Percentiles rank a stretch among this genome's conserved stretches.
Conservation (phyloP, 2,329 filamentous ascomycete genomes). For the Phaeosphaeriaceae sp. region DNA sequence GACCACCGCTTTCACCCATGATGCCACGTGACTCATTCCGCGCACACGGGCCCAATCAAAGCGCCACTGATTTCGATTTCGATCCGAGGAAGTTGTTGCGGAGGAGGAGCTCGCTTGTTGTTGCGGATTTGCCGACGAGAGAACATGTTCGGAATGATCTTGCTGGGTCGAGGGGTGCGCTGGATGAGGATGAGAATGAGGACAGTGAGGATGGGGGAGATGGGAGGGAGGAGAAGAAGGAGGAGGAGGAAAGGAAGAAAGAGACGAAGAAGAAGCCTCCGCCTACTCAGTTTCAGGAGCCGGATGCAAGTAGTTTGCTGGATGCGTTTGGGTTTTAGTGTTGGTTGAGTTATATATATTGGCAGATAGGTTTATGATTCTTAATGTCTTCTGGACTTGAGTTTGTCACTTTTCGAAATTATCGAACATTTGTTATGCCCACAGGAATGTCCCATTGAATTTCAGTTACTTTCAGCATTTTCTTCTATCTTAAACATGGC, state of each 20-base stretch:
- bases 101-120: slow-evolving; percentile 77
- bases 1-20: slow-evolving; percentile 32
- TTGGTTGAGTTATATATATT: too few species aligned
- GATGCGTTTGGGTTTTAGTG: slow-evolving; percentile 89
- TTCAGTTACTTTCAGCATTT: too few species aligned
- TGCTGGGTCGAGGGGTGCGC: slow-evolving; percentile 16
- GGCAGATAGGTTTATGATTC: too few species aligned
- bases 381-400: too few species aligned
- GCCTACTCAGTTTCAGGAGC: slow-evolving; percentile 86
- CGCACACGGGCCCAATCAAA: slow-evolving; percentile 22
- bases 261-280: slow-evolving; percentile 59
- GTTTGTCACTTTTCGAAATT: too few species aligned
- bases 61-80: slow-evolving; percentile 42
- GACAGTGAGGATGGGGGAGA: slow-evolving; percentile 52
- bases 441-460: too few species aligned
- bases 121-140: slow-evolving; percentile 69
- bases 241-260: slow-evolving; percentile 42
- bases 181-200: slow-evolving; percentile 27
- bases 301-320: slow-evolving; percentile 84
- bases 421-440: too few species aligned
- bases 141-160: slow-evolving; percentile 32
- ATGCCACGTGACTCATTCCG: slow-evolving; percentile 34
- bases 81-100: slow-evolving; percentile 73
- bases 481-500: too few species aligned
- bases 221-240: slow-evolving; percentile 52